A percentile compares a stretch with the other conserved stretches of the same genome.
These are phyloP conservation scores for Aspergillus fumigatus DNA, from an alignment of 2,329 filamentous ascomycete genomes.

Conservation along the genomic window DNA sequence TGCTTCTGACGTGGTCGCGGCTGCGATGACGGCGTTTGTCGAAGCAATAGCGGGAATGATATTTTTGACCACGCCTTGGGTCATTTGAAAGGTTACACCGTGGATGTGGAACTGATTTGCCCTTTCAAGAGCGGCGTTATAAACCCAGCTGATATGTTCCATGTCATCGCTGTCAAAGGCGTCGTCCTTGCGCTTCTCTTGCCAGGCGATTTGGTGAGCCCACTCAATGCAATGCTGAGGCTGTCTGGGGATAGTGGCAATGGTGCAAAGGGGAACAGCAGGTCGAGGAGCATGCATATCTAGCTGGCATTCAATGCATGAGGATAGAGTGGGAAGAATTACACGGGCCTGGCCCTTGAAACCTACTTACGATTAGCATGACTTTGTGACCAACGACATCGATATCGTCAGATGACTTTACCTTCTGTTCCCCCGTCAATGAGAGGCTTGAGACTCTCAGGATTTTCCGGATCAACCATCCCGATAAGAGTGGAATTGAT, in stretches of 20 bases:
- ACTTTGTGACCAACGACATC: neutral
- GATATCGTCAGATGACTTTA: conserved; percentile 20
- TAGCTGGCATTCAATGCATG: conserved; percentile 95
- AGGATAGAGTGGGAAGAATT: conserved; percentile 85
- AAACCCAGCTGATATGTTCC: conserved; percentile 96
- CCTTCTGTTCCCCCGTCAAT: conserved; percentile 96
- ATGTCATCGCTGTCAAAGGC: conserved; percentile 92
- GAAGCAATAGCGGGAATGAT: conserved; percentile 98
- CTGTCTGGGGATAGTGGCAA: conserved; percentile 92
- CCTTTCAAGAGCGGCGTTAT: conserved; percentile 73
- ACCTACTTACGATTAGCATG: conserved; percentile 44
- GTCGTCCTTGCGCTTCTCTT: conserved; percentile 75
- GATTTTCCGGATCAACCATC: conserved; percentile 79
- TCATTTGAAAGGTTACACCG: conserved; percentile 91
- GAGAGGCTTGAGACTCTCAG: conserved; percentile 84
- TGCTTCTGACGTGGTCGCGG: conserved; percentile 92
- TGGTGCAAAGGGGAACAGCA: conserved; percentile 93
- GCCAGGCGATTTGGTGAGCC: conserved; percentile 98
- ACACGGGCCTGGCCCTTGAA: conserved; percentile 97
- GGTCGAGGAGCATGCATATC: conserved; percentile 98
- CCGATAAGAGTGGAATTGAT: conserved; percentile 91
- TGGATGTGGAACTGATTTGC: conserved; percentile 84
- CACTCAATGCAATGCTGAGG: conserved; percentile 98
- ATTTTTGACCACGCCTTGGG: conserved; percentile 97
- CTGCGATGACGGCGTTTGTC: conserved; percentile 94